Evolutionary conservation across 2,329 filamentous ascomycete genomes (phyloP).

Genomic region (Phyllosticta capitalensis): DNA sequence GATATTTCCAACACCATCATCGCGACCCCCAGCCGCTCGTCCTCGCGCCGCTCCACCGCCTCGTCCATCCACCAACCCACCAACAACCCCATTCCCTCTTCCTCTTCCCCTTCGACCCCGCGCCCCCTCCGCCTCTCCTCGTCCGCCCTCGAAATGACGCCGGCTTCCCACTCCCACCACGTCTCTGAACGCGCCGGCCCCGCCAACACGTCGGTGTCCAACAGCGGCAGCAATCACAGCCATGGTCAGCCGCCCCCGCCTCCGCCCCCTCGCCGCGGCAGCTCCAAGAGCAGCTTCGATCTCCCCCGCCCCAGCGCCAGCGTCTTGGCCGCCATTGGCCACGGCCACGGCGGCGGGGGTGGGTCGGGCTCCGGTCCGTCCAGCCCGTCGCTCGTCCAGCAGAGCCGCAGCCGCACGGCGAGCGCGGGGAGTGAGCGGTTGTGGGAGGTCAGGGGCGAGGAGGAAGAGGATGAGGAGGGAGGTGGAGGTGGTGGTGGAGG

Average conservation of each 20-base stretch:
- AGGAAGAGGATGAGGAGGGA: background rate
- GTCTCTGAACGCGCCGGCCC: no score
- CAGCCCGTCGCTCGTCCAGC: background rate
- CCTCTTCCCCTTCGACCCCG: background rate
- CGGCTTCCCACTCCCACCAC: no score
- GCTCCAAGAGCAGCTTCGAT: constrained; percentile 10
- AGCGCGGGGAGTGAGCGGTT: constrained; percentile 4
- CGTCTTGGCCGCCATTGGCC: background rate
- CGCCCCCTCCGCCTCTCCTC: constrained; percentile 4
- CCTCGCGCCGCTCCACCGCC: constrained; percentile 7
- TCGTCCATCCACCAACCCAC: constrained; percentile 4
- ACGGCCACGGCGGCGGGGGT: background rate
- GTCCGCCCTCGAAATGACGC: constrained; percentile 4
- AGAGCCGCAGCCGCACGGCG: constrained; percentile 1
- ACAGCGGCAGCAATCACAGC: background rate
- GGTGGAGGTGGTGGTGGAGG: background rate
- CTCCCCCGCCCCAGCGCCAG: constrained; percentile 4
- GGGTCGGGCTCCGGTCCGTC: background rate
- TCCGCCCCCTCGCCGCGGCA: constrained; percentile 5
- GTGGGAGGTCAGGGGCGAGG: background rate
- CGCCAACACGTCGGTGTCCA: no score
- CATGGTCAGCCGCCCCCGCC: background rate
- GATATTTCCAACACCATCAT: background rate
- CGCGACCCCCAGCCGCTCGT: constrained; percentile 2
- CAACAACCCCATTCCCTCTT: background rate